A percentile compares a stretch with the other conserved stretches of the same genome.
Evolutionary conservation across 495 filamentous ascomycete genomes (phyloP).

Genomic region (Aspergillus cavernicola): DNA sequence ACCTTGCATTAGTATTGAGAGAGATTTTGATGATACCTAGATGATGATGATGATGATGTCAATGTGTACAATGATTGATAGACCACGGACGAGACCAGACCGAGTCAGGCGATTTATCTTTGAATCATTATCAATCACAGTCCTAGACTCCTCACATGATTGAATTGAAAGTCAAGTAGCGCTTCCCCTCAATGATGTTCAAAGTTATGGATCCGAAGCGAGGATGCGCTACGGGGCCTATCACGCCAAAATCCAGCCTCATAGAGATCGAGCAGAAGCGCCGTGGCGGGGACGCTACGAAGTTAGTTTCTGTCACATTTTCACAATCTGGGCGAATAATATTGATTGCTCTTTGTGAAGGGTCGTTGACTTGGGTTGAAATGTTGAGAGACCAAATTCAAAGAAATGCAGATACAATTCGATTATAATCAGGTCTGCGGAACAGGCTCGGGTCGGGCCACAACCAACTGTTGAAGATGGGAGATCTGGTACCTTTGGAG

Average conservation of each 20-base stretch:
- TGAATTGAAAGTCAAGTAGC: too few relatives aligned
- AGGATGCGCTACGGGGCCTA: conserved; percentile 4
- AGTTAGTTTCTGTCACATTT: conserved; percentile 5
- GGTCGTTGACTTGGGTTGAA: too few relatives aligned
- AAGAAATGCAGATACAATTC: not conserved
- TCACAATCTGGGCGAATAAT: not conserved
- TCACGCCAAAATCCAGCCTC: conserved; percentile 15
- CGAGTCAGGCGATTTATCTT: not conserved
- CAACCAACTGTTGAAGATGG: not conserved
- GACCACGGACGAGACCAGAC: not conserved
- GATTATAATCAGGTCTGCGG: too few relatives aligned
- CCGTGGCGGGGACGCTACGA: conserved; percentile 20
- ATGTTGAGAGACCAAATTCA: too few relatives aligned
- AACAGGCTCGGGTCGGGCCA: conserved; percentile 10
- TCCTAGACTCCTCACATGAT: not conserved
- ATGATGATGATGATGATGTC: conserved; percentile 4
- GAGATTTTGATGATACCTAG: conserved; percentile 11
- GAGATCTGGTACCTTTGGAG: too few relatives aligned
- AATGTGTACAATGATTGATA: conserved; percentile 4
- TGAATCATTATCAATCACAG: not conserved
- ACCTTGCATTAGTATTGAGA: conserved; percentile 11
- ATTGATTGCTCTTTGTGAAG: not conserved
- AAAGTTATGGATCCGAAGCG: conserved; percentile 4
- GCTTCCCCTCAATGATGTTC: too few relatives aligned
- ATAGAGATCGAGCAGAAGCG: conserved; percentile 16